Evolutionary conservation across 2,329 filamentous ascomycete genomes (phyloP).

Genomic region (Paecilomyces niveus): DNA sequence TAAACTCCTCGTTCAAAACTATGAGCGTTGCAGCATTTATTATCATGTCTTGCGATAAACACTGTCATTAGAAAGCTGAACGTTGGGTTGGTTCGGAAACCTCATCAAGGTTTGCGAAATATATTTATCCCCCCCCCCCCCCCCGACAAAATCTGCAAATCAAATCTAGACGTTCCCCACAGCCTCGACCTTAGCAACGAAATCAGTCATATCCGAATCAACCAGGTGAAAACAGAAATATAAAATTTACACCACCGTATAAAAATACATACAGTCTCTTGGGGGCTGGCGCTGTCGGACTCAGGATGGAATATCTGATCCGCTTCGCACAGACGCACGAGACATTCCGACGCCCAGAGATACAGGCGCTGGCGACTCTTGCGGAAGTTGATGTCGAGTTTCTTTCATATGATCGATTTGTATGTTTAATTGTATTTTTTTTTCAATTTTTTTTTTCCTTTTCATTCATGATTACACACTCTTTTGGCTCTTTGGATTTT

Average conservation of each 20-base stretch:
- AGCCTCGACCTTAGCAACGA: background rate
- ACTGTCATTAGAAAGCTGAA: background rate
- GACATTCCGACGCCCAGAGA: constrained; percentile 79
- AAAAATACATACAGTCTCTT: background rate
- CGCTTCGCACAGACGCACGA: constrained; percentile 86
- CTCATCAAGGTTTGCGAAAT: background rate
- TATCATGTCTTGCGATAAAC: background rate
- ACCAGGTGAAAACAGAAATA: too few relatives aligned
- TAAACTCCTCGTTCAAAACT: too few relatives aligned
- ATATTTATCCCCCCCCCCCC: background rate
- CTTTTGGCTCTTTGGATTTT: constrained; percentile 1
- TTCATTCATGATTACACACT: background rate
- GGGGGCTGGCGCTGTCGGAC: background rate
- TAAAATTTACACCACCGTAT: too few relatives aligned
- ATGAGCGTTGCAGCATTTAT: background rate
- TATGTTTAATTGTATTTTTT: constrained; percentile 39
- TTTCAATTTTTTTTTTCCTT: constrained; percentile 1
- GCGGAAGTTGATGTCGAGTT: constrained; percentile 63
- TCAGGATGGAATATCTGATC: constrained; percentile 67
- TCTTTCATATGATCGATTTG: constrained; percentile 65
- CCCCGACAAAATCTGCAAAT: background rate
- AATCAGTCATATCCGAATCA: background rate
- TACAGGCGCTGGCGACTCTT: constrained; percentile 69
- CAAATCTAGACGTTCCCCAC: background rate
- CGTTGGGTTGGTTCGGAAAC: background rate